Evolutionary conservation across 805 yeast genomes (phyloP).

Genomic region (Candida peoriensis): DNA sequence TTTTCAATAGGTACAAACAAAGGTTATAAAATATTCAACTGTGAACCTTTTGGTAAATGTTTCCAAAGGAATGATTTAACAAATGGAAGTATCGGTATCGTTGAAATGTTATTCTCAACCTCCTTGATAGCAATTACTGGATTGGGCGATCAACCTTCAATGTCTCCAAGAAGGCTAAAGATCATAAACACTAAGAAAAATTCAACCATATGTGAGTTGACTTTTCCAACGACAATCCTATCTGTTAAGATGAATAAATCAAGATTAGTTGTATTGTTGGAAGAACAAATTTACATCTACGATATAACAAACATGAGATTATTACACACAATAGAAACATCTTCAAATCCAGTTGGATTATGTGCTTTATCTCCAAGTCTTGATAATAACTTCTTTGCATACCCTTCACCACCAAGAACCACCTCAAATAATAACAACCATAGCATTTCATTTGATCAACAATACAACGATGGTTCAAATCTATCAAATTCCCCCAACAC

Average conservation of each 20-base stretch:
- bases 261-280: constrained; percentile 54
- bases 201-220: constrained; percentile 61
- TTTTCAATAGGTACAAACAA: constrained; percentile 60
- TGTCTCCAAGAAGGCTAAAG: constrained; percentile 77
- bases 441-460: constrained; percentile 4
- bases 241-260: constrained; percentile 62
- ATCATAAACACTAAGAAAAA: constrained; percentile 73
- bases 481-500: constrained; percentile 1
- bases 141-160: constrained; percentile 57
- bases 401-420: constrained; percentile 71
- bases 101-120: constrained; percentile 75
- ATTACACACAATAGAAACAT: constrained; percentile 48
- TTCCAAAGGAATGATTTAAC: constrained; percentile 30
- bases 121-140: constrained; percentile 71
- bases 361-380: constrained; percentile 54
- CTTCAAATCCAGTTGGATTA: constrained; percentile 47
- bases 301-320: constrained; percentile 68
- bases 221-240: constrained; percentile 59
- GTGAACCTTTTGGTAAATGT: constrained; percentile 61
- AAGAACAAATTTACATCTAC: constrained; percentile 65
- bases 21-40: constrained; percentile 64
- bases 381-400: constrained; percentile 55
- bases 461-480: constrained; percentile 1
- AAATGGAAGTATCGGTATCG: constrained; percentile 56
- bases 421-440: constrained; percentile 10